A percentile compares a stretch with the other conserved stretches of the same genome.
Evolutionary conservation across 768 basidiomycete genomes (phyloP).

Genomic region (Daedaleopsis nitida): DNA sequence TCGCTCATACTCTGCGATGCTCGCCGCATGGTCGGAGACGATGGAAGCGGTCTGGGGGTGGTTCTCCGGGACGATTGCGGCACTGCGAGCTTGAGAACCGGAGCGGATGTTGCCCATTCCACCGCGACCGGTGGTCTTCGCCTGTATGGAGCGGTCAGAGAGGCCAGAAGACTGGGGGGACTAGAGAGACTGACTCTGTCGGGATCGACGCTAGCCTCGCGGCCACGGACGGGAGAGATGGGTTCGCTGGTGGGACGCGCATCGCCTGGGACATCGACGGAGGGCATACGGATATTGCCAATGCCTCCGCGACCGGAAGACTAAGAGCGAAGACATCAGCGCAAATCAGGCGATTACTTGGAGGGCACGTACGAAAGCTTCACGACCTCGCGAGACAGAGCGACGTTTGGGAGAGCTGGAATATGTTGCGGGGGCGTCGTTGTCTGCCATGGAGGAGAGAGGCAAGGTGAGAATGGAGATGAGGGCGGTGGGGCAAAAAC

Average conservation of each 20-base stretch:
- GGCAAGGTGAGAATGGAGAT: not conserved
- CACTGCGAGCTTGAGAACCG: slow-evolving; percentile 56
- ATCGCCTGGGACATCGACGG: slow-evolving; percentile 32
- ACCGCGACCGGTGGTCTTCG: slow-evolving; percentile 70
- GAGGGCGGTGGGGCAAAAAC: not conserved
- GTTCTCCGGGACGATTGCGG: slow-evolving; percentile 14
- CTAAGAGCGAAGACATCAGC: not conserved
- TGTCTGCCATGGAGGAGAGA: slow-evolving; percentile 16
- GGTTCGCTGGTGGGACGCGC: slow-evolving; percentile 46
- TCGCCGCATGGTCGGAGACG: slow-evolving; percentile 26
- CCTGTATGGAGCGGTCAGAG: slow-evolving; percentile 29
- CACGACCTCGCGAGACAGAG: slow-evolving; percentile 61
- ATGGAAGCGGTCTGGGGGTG: slow-evolving; percentile 28
- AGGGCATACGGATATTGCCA: slow-evolving; percentile 63
- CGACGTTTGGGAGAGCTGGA: slow-evolving; percentile 23
- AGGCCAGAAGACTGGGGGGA: not conserved
- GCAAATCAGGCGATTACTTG: not conserved
- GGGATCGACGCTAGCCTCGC: slow-evolving; percentile 49
- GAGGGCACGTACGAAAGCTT: slow-evolving; percentile 49
- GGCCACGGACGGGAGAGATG: slow-evolving; percentile 59
- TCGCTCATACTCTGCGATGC: slow-evolving; percentile 36
- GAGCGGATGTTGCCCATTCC: slow-evolving; percentile 87
- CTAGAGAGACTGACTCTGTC: slow-evolving; percentile 35
- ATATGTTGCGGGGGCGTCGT: slow-evolving; percentile 10
- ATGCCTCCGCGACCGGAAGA: slow-evolving; percentile 63